A percentile compares a stretch with the other conserved stretches of the same genome.
phyloP scores from a whole-genome alignment of 163 green algal species.

The Chlorella variabilis region DNA sequence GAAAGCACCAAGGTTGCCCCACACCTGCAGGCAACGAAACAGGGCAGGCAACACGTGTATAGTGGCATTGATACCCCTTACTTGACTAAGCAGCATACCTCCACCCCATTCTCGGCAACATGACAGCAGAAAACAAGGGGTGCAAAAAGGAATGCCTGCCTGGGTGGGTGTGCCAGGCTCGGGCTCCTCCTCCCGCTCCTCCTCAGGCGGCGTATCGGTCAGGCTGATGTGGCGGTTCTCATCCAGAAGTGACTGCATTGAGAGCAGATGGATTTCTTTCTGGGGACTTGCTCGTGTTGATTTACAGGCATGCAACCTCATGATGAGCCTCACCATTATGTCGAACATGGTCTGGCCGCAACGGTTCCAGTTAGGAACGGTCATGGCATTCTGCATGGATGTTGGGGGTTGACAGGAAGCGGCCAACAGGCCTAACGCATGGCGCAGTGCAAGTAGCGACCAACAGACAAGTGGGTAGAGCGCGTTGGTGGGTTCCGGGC shows the following conservation, averaged over 20 bases:
- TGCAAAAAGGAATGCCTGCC: neutral
- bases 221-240: conserved; percentile 40
- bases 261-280: neutral
- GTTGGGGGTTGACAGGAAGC: no score
- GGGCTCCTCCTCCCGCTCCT: conserved; percentile 61
- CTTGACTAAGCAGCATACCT: no score
- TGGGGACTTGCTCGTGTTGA: neutral
- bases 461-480: neutral
- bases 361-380: conserved; percentile 86
- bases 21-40: conserved; percentile 70
- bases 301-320: neutral
- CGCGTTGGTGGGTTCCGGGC: no score
- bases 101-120: no score
- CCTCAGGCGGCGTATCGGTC: conserved; percentile 54
- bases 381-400: conserved; percentile 75
- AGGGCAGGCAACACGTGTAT: neutral
- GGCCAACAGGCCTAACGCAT: no score
- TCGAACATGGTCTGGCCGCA: conserved; percentile 82
- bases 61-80: neutral
- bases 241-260: conserved; percentile 48
- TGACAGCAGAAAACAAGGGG: neutral
- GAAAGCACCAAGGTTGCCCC: conserved; percentile 94
- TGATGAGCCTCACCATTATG: conserved; percentile 67
- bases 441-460: no score
- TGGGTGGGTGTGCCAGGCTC: conserved; percentile 28